Percentiles rank a stretch among this genome's conserved stretches.
These are phyloP conservation scores for Ophiognomonia clavigignenti-juglandacearum DNA, from an alignment of 2,329 filamentous ascomycete species.

Conservation along the genomic window DNA sequence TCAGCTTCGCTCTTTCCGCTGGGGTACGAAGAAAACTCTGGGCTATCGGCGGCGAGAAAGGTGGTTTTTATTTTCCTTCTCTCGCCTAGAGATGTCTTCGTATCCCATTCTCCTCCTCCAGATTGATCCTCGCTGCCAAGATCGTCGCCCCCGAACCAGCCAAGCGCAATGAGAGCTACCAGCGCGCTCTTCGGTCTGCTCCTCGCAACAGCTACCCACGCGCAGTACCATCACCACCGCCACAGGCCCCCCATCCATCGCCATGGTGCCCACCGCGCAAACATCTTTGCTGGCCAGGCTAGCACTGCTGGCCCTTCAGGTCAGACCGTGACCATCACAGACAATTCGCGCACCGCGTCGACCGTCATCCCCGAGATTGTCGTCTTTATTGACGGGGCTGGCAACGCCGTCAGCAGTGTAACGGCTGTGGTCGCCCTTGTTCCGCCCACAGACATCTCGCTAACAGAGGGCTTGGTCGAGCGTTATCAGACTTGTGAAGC, in stretches of 20 bases:
- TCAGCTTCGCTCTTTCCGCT: too few species aligned
- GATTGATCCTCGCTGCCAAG: too few species aligned
- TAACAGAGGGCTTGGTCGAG: neutral
- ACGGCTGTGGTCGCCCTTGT: slow-evolving; percentile 31
- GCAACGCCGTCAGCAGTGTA: slow-evolving; percentile 42
- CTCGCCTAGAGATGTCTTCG: too few species aligned
- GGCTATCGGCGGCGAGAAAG: too few species aligned
- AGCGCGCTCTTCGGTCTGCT: slow-evolving; percentile 1
- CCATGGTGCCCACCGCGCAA: neutral
- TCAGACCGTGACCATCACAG: slow-evolving; percentile 28
- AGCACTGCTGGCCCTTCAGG: slow-evolving; percentile 4
- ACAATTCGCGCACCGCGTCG: slow-evolving; percentile 30
- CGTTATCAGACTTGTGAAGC: neutral
- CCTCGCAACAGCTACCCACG: slow-evolving; percentile 2
- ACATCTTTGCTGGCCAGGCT: slow-evolving; percentile 16
- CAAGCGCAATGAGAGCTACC: slow-evolving; percentile 4
- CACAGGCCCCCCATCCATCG: slow-evolving; percentile 7
- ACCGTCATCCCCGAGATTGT: slow-evolving; percentile 44
- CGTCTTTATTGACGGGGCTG: slow-evolving; percentile 56
- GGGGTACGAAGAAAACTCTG: too few species aligned
- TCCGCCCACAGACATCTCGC: slow-evolving; percentile 16
- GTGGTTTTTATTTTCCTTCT: too few species aligned
- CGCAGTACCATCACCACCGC: slow-evolving; percentile 12
- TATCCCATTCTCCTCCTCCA: too few species aligned
- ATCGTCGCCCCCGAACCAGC: neutral